phyloP scores from a whole-genome alignment of 192 early-diverging fungal genomes.

The Jimgerdemannia lactiflua region DNA sequence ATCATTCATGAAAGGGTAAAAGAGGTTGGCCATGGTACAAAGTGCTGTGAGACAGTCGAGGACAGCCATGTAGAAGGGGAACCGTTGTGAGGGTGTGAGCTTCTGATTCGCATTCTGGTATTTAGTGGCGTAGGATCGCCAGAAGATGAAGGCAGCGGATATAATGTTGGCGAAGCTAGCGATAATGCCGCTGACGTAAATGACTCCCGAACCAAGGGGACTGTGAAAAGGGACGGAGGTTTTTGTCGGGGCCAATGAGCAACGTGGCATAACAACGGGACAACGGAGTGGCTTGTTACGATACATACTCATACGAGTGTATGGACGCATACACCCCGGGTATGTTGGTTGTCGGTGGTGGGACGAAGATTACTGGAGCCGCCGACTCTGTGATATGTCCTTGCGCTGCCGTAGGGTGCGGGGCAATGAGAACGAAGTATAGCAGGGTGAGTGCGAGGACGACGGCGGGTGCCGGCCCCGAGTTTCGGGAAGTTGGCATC shows the following conservation, averaged over 20 bases:
- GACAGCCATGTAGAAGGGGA: conserved; percentile 18
- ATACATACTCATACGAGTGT: neutral
- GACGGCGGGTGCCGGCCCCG: too few species aligned
- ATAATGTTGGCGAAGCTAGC: conserved; percentile 10
- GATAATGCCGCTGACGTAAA: conserved; percentile 9
- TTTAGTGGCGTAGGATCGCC: neutral
- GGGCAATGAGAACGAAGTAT: neutral
- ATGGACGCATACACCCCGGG: neutral
- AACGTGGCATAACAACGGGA: neutral
- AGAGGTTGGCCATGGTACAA: conserved; percentile 7
- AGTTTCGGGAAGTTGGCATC: too few species aligned
- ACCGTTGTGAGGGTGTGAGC: conserved; percentile 14
- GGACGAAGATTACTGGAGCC: neutral
- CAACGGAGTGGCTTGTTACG: neutral
- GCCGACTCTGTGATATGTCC: neutral
- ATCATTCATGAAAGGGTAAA: conserved; percentile 12
- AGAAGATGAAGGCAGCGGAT: conserved; percentile 3
- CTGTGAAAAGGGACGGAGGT: neutral
- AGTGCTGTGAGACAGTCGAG: conserved; percentile 5
- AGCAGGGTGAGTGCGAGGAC: neutral
- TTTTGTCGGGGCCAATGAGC: neutral
- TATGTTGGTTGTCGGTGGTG: neutral
- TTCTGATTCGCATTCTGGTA: neutral
- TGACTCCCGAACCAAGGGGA: conserved; percentile 9
- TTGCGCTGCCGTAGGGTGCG: neutral